Conservation (phyloP, 2,329 filamentous ascomycete species). For the Ascochyta koolunga region DNA sequence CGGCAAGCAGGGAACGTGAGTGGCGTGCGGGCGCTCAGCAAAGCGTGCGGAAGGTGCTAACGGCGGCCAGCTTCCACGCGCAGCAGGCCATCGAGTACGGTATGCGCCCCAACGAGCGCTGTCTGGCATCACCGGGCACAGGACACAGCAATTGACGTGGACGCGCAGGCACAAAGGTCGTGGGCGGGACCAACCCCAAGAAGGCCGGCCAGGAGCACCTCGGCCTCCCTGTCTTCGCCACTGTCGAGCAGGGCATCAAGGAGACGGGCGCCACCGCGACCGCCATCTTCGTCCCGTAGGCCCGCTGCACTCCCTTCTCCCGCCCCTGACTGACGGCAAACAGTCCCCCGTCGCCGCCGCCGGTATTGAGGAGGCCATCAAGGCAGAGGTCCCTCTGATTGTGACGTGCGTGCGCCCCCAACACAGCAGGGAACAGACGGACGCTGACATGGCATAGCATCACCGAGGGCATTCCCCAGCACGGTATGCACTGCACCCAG, state of each 20-base stretch:
- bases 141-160: constrained; percentile 36
- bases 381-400: constrained; percentile 89
- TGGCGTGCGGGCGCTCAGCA: constrained; percentile 18
- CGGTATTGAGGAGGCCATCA: constrained; percentile 95
- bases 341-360: constrained; percentile 90
- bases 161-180: constrained; percentile 83
- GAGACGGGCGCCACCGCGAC: constrained; percentile 89
- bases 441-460: constrained; percentile 61
- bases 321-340: constrained; percentile 34
- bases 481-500: constrained; percentile 66
- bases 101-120: constrained; percentile 54
- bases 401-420: constrained; percentile 68
- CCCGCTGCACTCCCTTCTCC: constrained; percentile 29
- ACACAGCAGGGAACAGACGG: constrained; percentile 10
- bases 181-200: constrained; percentile 98
- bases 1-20: constrained; percentile 85
- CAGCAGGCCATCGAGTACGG: constrained; percentile 98
- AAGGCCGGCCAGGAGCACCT: constrained; percentile 93
- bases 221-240: constrained; percentile 89
- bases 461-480: constrained; percentile 96
- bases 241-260: constrained; percentile 85
- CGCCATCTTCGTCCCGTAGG: constrained; percentile 97
- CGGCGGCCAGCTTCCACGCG: constrained; percentile 82
- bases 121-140: constrained; percentile 21
- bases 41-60: constrained; percentile 19